These are phyloP conservation scores for Aspergillus nanangensis DNA, from an alignment of 495 filamentous ascomycete species.

Conservation along the genomic window DNA sequence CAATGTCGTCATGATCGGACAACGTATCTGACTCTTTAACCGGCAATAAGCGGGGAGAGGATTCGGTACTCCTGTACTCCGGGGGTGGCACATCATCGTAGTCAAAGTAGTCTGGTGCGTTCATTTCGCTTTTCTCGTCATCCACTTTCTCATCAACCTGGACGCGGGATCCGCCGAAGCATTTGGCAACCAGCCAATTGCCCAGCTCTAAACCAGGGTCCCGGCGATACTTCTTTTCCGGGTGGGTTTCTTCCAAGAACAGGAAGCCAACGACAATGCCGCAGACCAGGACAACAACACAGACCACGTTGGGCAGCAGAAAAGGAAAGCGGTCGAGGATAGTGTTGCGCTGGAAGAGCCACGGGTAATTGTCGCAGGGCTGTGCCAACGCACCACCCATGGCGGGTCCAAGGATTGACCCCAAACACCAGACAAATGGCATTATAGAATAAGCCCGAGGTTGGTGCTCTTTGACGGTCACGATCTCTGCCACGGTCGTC, in stretches of 20 bases:
- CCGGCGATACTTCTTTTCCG: conserved; percentile 68
- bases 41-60: conserved; percentile 54
- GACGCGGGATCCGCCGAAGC: conserved; percentile 32
- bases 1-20: conserved; percentile 38
- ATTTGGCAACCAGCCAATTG: conserved; percentile 59
- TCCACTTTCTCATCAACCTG: conserved; percentile 30
- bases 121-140: conserved; percentile 26
- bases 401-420: conserved; percentile 83
- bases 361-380: conserved; percentile 79
- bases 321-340: conserved; percentile 86
- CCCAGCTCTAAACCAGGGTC: conserved; percentile 78
- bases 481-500: conserved; percentile 89
- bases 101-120: conserved; percentile 46
- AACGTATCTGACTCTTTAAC: conserved; percentile 23
- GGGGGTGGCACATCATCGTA: conserved; percentile 57
- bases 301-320: conserved; percentile 89
- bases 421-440: conserved; percentile 96
- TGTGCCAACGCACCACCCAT: conserved; percentile 87
- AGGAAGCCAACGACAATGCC: conserved; percentile 80
- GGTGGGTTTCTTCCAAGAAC: conserved; percentile 94
- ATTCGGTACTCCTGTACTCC: conserved; percentile 61
- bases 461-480: conserved; percentile 88
- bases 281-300: conserved; percentile 68
- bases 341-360: conserved; percentile 62
- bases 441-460: conserved; percentile 92